Conservation (phyloP, 768 basidiomycete genomes). For the Favolaschia claudopus region DNA sequence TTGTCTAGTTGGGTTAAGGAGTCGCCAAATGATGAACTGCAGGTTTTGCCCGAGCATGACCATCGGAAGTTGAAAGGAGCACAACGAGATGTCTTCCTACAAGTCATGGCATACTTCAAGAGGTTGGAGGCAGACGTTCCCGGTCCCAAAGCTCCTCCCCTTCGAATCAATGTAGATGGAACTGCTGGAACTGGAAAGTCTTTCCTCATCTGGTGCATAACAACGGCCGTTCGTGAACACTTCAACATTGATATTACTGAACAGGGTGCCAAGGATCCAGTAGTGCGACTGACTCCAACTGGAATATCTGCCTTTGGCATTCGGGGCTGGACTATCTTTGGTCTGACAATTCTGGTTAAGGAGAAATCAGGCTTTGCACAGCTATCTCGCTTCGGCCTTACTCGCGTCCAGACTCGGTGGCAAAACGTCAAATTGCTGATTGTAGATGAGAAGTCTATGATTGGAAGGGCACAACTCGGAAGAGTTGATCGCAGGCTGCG, state of each 20-base stretch:
- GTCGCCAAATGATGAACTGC: slow-evolving; percentile 28
- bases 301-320: slow-evolving; percentile 31
- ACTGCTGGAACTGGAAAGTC: too few relatives aligned
- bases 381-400: slow-evolving; percentile 4
- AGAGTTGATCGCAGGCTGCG: too few relatives aligned
- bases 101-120: slow-evolving; percentile 20
- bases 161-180: slow-evolving; percentile 30
- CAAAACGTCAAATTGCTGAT: slow-evolving; percentile 25
- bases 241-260: slow-evolving; percentile 4
- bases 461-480: slow-evolving; percentile 21
- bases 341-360: slow-evolving; percentile 10
- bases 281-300: slow-evolving; percentile 30
- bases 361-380: not conserved
- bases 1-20: slow-evolving; percentile 20
- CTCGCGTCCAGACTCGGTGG: slow-evolving; percentile 20
- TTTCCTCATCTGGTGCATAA: slow-evolving; percentile 32
- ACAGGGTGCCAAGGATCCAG: too few relatives aligned
- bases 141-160: not conserved
- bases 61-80: slow-evolving; percentile 6
- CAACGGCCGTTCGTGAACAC: slow-evolving; percentile 21
- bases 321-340: slow-evolving; percentile 24
- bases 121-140: not conserved
- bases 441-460: slow-evolving; percentile 34
- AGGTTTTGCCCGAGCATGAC: slow-evolving; percentile 22
- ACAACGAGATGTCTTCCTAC: slow-evolving; percentile 12